These are phyloP conservation scores for Endothia cerciana DNA, from an alignment of 2,329 filamentous ascomycete species.

Conservation along the genomic window DNA sequence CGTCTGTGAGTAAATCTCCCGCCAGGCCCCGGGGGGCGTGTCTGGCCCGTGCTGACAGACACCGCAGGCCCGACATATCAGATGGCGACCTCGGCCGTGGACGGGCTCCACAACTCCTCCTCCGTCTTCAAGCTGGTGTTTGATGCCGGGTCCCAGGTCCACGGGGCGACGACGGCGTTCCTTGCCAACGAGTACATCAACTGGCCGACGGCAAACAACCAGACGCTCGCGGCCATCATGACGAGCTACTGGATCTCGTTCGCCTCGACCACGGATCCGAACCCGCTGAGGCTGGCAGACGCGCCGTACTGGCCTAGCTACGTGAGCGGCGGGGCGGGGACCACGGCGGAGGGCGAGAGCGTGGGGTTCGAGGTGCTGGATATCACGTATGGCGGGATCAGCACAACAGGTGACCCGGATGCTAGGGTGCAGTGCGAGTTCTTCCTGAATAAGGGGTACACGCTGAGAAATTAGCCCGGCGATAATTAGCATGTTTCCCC, in stretches of 20 bases:
- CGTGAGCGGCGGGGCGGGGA: slow-evolving; percentile 12
- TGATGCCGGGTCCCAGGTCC: slow-evolving; percentile 42
- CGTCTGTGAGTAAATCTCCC: slow-evolving; percentile 8
- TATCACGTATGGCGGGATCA: slow-evolving; percentile 17
- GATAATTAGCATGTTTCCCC: neutral
- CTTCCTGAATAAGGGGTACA: slow-evolving; percentile 21
- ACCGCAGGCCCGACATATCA: slow-evolving; percentile 18
- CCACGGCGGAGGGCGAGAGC: slow-evolving; percentile 10
- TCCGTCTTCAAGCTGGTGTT: slow-evolving; percentile 45
- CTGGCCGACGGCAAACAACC: slow-evolving; percentile 38
- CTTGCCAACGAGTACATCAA: slow-evolving; percentile 45
- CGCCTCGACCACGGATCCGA: slow-evolving; percentile 49
- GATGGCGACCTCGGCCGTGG: slow-evolving; percentile 16
- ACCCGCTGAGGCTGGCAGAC: slow-evolving; percentile 37
- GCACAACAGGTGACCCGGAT: slow-evolving; percentile 8
- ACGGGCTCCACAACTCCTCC: slow-evolving; percentile 49
- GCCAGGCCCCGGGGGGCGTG: neutral
- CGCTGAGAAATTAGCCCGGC: slow-evolving; percentile 14
- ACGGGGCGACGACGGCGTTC: slow-evolving; percentile 33
- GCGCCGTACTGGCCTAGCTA: slow-evolving; percentile 45
- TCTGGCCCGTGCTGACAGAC: neutral
- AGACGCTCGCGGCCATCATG: slow-evolving; percentile 47
- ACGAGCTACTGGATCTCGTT: slow-evolving; percentile 57
- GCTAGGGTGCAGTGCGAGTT: slow-evolving; percentile 23
- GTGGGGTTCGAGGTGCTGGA: slow-evolving; percentile 20